phyloP scores from a whole-genome alignment of 2,329 filamentous ascomycete genomes.

The Aureobasidium leucospermi region DNA sequence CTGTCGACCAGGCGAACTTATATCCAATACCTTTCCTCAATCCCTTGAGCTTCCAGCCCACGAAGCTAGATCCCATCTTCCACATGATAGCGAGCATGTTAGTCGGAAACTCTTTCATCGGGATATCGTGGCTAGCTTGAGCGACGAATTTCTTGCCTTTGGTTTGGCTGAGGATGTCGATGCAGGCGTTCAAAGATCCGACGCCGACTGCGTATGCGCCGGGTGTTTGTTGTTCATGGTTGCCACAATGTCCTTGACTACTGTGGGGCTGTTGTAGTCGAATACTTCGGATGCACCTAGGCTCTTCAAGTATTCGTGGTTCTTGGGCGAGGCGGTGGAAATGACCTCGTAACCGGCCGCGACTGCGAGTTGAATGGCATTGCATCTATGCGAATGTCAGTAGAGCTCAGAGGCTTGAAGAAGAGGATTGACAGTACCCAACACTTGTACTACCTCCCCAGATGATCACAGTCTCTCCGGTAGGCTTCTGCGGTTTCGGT shows the following conservation, averaged over 20 bases:
- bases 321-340: slow-evolving; percentile 35
- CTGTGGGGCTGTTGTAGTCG: slow-evolving; percentile 37
- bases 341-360: slow-evolving; percentile 41
- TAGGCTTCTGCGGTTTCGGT: background rate
- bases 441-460: slow-evolving; percentile 48
- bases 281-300: slow-evolving; percentile 41
- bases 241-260: slow-evolving; percentile 20
- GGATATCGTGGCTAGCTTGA: slow-evolving; percentile 4
- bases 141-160: slow-evolving; percentile 10
- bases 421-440: slow-evolving; percentile 21
- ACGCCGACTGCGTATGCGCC: slow-evolving; percentile 5
- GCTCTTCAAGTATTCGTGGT: slow-evolving; percentile 36
- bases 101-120: background rate
- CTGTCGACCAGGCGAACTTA: slow-evolving; percentile 3
- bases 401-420: background rate
- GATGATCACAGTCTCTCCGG: slow-evolving; percentile 27
- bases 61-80: background rate
- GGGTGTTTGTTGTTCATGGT: slow-evolving; percentile 12
- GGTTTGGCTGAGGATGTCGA: slow-evolving; percentile 1
- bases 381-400: slow-evolving; percentile 20
- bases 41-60: background rate
- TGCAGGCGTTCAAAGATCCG: background rate
- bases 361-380: slow-evolving; percentile 40
- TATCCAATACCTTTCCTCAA: background rate
- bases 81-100: background rate